Evolutionary conservation across 2,329 filamentous ascomycete species (phyloP), one percentile per base, ranked within the genome.

Genomic region (Sporothrix brunneoviolacea): DNA sequence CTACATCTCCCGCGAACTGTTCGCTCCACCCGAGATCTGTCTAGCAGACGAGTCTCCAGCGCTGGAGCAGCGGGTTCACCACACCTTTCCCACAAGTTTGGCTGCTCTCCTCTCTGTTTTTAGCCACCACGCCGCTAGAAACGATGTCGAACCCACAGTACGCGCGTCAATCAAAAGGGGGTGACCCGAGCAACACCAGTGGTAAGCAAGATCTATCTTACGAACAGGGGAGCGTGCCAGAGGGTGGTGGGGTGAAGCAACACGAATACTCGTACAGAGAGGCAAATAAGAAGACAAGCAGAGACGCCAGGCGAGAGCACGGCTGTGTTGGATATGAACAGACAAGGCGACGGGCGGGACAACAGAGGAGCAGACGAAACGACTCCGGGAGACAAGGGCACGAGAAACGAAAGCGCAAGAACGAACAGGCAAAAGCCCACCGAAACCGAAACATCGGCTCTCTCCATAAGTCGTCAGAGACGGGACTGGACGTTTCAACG

Each of bases 121-220:
- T 48, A 54, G 39, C 36, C 39, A 16, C 33, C 35, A 10, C 41
- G 15, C 42, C 19, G 35, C 24, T 28, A 24, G 27, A 35, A 28
- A 35, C 13, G 12, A 56, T 56, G 54, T 49, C 54, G 47, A 56
- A 51, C 18, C 50, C 54, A 52, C 54, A 45, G 43, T 50, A 56
- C 52, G 54, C 54, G 52, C 49, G 46, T 54, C 49, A 38, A 28
- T 12, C 50, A 16, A 28, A 28, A 35, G 45, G 32, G 24, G 41
- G 41, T 22, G 36, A 16, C 33, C 39, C 33, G 10, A 46, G 19
- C 46, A 46, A 35, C 24, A 48, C 10, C 19, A 36, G 33, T 19
- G 51, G 51, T 53, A 47, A 53, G 51, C 43, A 40, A 43, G n/a
- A 33, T 32, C 38, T 16, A 37, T 33, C 6, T 43, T 13, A 19